Evolutionary conservation across 2,329 filamentous ascomycete species (phyloP).

Genomic region (Neonectria faginata): DNA sequence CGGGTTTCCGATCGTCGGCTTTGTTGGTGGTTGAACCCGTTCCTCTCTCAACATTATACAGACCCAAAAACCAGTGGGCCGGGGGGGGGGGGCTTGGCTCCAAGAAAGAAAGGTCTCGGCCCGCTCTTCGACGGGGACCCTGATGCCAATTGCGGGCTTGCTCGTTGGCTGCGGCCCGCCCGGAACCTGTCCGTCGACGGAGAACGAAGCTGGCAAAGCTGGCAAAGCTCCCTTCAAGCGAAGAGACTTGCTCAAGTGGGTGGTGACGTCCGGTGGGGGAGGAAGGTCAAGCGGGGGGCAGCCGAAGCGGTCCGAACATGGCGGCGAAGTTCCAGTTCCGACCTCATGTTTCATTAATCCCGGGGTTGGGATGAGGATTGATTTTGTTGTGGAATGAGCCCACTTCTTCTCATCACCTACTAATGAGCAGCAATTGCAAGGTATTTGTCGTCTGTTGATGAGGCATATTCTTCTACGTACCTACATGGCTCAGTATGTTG

Average conservation of each 20-base stretch:
- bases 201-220: neutral
- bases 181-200: constrained; percentile 36
- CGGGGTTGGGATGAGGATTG: neutral
- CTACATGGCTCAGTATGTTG: neutral
- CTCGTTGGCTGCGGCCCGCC: constrained; percentile 40
- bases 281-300: neutral
- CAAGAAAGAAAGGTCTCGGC: neutral
- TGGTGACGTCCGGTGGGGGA: too few species aligned
- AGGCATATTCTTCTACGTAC: neutral
- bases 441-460: neutral
- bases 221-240: neutral
- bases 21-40: constrained; percentile 17
- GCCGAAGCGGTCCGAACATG: neutral
- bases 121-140: constrained; percentile 28
- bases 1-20: constrained; percentile 8
- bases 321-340: neutral
- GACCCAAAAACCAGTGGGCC: neutral
- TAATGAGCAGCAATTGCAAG: neutral
- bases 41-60: constrained; percentile 4
- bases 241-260: neutral
- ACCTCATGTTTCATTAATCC: neutral
- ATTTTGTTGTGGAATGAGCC: constrained; percentile 11
- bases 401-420: neutral
- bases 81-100: neutral
- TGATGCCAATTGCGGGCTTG: constrained; percentile 41